Conservation (phyloP, 495 filamentous ascomycete species). For the Pyrenopolyporus hunteri region DNA sequence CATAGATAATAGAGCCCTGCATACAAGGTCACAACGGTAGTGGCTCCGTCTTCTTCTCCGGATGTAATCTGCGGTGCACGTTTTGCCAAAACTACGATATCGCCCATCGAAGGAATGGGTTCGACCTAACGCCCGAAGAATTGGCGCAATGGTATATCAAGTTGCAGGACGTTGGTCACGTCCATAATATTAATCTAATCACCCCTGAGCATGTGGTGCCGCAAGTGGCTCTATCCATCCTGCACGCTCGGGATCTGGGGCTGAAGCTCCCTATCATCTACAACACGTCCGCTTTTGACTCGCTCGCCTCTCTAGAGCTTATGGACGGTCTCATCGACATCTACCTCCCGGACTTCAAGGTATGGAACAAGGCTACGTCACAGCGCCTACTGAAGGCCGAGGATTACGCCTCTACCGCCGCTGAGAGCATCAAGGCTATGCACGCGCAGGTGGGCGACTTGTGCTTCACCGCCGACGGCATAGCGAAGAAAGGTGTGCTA, state of each 20-base stretch:
- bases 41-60: slow-evolving; percentile 74
- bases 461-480: slow-evolving; percentile 74
- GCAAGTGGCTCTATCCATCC: slow-evolving; percentile 72
- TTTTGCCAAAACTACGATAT: slow-evolving; percentile 89
- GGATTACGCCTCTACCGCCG: slow-evolving; percentile 68
- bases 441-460: slow-evolving; percentile 77
- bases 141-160: slow-evolving; percentile 79
- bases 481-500: slow-evolving; percentile 74
- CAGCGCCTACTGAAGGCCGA: slow-evolving; percentile 74
- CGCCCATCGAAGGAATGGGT: slow-evolving; percentile 72
- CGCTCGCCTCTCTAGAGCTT: slow-evolving; percentile 66
- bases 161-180: slow-evolving; percentile 70
- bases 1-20: slow-evolving; percentile 62
- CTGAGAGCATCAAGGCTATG: slow-evolving; percentile 76
- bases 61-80: slow-evolving; percentile 75
- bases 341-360: slow-evolving; percentile 80
- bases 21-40: slow-evolving; percentile 77
- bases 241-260: slow-evolving; percentile 69
- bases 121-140: slow-evolving; percentile 76
- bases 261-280: slow-evolving; percentile 74
- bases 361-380: slow-evolving; percentile 68
- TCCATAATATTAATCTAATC: slow-evolving; percentile 80
- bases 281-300: slow-evolving; percentile 80
- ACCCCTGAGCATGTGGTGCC: slow-evolving; percentile 79
- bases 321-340: slow-evolving; percentile 79